phyloP scores from a whole-genome alignment of 2,329 filamentous ascomycete genomes.

The Phyllosticta citriasiana region DNA sequence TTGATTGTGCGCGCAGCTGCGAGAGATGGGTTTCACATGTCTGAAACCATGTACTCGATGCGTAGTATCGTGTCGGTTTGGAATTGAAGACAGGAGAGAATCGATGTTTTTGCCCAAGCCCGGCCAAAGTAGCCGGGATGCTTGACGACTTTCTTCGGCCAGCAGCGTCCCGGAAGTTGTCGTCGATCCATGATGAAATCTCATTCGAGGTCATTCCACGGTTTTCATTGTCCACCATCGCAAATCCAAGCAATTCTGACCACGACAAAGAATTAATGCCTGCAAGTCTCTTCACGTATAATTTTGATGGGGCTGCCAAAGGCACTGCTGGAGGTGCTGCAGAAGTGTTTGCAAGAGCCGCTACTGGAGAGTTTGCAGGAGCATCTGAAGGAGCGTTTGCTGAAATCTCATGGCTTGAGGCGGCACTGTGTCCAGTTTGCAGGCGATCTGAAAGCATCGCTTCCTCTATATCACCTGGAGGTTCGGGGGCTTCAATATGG shows the following conservation, averaged over 20 bases:
- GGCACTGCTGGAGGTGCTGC: too few relatives aligned
- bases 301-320: background rate
- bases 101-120: background rate
- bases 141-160: background rate
- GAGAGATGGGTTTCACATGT: background rate
- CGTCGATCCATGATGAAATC: constrained; percentile 2
- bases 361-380: too few relatives aligned
- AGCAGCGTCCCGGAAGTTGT: background rate
- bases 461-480: background rate
- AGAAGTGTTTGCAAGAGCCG: too few relatives aligned
- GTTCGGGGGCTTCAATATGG: too few relatives aligned
- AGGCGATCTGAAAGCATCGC: background rate
- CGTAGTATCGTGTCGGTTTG: background rate
- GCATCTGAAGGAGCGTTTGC: too few relatives aligned
- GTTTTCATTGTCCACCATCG: constrained; percentile 1
- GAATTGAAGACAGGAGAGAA: background rate
- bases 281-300: background rate
- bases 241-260: constrained; percentile 8
- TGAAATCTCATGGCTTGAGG: too few relatives aligned
- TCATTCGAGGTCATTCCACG: constrained; percentile 3
- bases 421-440: background rate
- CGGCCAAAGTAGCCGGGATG: background rate
- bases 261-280: background rate
- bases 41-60: background rate
- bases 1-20: background rate